These are phyloP conservation scores for Alternaria infectoria DNA, from an alignment of 2,329 filamentous ascomycete genomes.

Conservation along the genomic window DNA sequence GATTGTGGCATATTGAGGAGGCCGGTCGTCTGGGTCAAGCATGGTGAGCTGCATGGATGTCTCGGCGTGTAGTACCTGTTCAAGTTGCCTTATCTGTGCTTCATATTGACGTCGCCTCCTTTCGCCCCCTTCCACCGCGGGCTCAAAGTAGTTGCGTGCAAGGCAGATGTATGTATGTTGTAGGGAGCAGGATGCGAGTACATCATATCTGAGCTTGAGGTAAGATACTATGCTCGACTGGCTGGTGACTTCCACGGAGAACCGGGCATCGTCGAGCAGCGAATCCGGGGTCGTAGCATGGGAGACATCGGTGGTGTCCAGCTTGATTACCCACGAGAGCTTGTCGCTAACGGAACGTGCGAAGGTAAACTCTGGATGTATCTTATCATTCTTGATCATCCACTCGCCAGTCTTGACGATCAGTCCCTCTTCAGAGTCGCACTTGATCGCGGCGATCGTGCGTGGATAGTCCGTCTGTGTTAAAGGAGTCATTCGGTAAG, in stretches of 20 bases:
- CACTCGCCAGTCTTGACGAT: background rate
- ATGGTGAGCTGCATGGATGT: background rate
- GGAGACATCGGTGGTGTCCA: background rate
- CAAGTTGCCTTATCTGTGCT: too few species aligned
- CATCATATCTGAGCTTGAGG: background rate
- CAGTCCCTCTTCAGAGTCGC: background rate
- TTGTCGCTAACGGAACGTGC: background rate
- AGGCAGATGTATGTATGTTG: background rate
- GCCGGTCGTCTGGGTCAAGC: background rate
- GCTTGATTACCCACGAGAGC: background rate
- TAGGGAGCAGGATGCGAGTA: background rate
- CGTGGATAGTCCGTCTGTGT: too few species aligned
- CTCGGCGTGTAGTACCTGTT: background rate
- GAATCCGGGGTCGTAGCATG: background rate
- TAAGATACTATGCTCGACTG: background rate
- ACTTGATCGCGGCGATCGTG: background rate
- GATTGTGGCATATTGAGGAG: background rate
- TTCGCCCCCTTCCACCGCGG: too few species aligned
- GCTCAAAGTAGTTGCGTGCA: background rate
- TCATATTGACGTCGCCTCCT: too few species aligned
- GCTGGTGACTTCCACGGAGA: background rate
- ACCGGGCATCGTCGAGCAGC: background rate
- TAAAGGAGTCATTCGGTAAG: background rate
- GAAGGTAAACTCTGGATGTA: too few species aligned
- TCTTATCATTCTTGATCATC: too few species aligned